phyloP scores from a whole-genome alignment of 805 yeast species.

The Candida taoyuanica region DNA sequence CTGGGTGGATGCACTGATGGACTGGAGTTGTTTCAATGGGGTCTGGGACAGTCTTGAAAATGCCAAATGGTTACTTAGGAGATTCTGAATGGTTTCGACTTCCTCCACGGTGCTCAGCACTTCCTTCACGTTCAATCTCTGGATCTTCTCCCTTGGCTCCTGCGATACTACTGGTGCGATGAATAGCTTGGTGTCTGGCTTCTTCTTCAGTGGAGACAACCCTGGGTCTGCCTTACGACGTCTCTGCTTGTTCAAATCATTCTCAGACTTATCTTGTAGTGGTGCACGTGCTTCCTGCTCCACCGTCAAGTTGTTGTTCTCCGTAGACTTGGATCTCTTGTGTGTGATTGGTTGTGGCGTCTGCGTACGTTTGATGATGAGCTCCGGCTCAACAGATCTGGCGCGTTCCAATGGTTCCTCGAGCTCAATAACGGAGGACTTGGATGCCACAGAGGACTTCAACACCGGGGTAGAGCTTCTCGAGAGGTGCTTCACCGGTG shows the following conservation, averaged over 20 bases:
- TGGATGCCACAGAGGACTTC: slow-evolving; percentile 5
- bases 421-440: neutral
- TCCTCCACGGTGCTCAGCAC: slow-evolving; percentile 34
- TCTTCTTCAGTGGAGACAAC: slow-evolving; percentile 29
- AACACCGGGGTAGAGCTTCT: slow-evolving; percentile 13
- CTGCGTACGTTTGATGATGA: neutral
- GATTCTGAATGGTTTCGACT: slow-evolving; percentile 51
- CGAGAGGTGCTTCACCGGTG: slow-evolving; percentile 12
- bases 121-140: slow-evolving; percentile 27
- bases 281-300: too few relatives aligned
- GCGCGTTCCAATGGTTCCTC: slow-evolving; percentile 11
- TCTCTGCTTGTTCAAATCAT: slow-evolving; percentile 22
- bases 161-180: slow-evolving; percentile 8
- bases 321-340: slow-evolving; percentile 10
- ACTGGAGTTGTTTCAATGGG: slow-evolving; percentile 67
- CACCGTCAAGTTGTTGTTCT: neutral
- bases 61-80: slow-evolving; percentile 80
- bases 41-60: slow-evolving; percentile 85
- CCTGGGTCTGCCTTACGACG: slow-evolving; percentile 31
- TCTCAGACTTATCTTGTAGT: slow-evolving; percentile 14
- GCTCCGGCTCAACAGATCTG: slow-evolving; percentile 13
- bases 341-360: slow-evolving; percentile 3
- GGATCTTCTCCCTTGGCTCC: slow-evolving; percentile 26
- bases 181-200: slow-evolving; percentile 13
- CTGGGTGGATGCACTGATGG: slow-evolving; percentile 54